A percentile compares a stretch with the other conserved stretches of the same genome.
Conservation (phyloP, 441 rosid genomes). For the Erysimum pusillum region DNA sequence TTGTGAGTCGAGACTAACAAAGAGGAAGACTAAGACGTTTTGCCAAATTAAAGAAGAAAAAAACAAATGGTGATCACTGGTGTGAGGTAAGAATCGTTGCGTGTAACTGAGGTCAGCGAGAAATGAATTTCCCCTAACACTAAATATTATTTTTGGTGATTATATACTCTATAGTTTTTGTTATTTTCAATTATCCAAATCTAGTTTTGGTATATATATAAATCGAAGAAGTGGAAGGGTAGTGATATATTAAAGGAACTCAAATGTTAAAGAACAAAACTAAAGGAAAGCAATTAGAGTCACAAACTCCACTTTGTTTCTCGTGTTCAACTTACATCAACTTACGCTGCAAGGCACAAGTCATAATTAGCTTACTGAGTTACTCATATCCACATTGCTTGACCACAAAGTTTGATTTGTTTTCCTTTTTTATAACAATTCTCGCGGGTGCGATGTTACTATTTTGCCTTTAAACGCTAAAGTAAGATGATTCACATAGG, state of each 20-base stretch:
- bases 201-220: background rate
- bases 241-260: slow-evolving; percentile 14
- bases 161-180: background rate
- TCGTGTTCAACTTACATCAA: slow-evolving; percentile 43
- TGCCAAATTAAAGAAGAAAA: slow-evolving; percentile 16
- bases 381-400: slow-evolving; percentile 45
- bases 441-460: slow-evolving; percentile 40
- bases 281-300: slow-evolving; percentile 28
- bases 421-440: slow-evolving; percentile 33
- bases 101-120: background rate
- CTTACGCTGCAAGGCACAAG: slow-evolving; percentile 47
- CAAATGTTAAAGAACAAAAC: slow-evolving; percentile 12
- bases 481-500: background rate
- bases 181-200: background rate
- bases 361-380: slow-evolving; percentile 43
- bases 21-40: slow-evolving; percentile 16
- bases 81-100: background rate
- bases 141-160: background rate
- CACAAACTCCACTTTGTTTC: slow-evolving; percentile 24
- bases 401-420: slow-evolving; percentile 47
- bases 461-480: slow-evolving; percentile 31
- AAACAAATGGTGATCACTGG: background rate
- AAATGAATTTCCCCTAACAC: slow-evolving; percentile 14
- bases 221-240: slow-evolving; percentile 20
- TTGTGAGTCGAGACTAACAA: slow-evolving; percentile 8